Evolutionary conservation across 495 filamentous ascomycete genomes (phyloP).

Genomic region (Podospora pseudopauciseta): DNA sequence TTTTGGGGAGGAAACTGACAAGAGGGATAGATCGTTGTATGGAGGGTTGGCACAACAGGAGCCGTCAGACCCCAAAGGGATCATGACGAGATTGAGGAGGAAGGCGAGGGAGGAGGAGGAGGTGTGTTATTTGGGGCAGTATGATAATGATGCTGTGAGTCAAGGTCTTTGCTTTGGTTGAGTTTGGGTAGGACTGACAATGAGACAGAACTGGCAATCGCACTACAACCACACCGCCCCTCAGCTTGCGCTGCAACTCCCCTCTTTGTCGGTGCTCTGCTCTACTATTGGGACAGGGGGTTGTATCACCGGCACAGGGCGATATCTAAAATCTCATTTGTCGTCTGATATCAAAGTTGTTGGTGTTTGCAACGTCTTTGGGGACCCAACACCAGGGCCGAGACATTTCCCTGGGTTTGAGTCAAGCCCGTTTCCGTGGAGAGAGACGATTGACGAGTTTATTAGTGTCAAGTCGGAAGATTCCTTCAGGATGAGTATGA

Average conservation of each 20-base stretch:
- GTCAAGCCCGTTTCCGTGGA: conserved; percentile 57
- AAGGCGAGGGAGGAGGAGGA: conserved; percentile 39
- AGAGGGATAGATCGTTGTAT: conserved; percentile 42
- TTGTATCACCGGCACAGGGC: conserved; percentile 51
- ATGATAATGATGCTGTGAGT: conserved; percentile 50
- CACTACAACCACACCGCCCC: conserved; percentile 59
- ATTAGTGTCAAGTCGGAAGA: conserved; percentile 53
- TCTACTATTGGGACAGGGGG: conserved; percentile 55
- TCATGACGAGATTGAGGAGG: conserved; percentile 46
- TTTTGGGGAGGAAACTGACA: not conserved
- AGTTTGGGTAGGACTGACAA: not conserved
- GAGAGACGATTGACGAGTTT: conserved; percentile 48
- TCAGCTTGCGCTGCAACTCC: conserved; percentile 55
- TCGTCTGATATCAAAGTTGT: conserved; percentile 33
- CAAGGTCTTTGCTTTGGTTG: not conserved
- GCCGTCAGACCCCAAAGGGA: conserved; percentile 50
- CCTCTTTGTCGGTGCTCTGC: conserved; percentile 56
- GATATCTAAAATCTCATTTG: conserved; percentile 49
- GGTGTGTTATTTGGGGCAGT: conserved; percentile 55
- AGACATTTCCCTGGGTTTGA: conserved; percentile 51
- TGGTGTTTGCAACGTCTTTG: conserved; percentile 52
- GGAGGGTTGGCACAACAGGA: conserved; percentile 58
- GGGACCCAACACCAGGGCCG: conserved; percentile 57
- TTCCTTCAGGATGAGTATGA: conserved; percentile 53
- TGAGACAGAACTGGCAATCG: conserved; percentile 51